A percentile compares a stretch with the other conserved stretches of the same genome.
Evolutionary conservation across 352 stramenopile genomes (phyloP).

Genomic region (Phytophthora sp.): DNA sequence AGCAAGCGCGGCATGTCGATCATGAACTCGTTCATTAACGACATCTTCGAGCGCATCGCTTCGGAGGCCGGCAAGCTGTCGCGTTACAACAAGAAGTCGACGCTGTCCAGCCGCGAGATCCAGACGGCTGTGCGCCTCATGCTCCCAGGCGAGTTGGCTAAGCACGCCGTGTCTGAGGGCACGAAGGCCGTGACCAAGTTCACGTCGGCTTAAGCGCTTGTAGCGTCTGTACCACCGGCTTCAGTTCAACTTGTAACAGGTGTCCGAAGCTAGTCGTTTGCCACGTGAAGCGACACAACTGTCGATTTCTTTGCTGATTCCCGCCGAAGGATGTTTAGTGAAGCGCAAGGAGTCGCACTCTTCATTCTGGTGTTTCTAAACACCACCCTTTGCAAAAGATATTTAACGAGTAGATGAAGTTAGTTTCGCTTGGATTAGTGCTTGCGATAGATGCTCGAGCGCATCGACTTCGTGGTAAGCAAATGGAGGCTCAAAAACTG

Average conservation of each 20-base stretch:
- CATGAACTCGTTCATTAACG: slow-evolving; percentile 99
- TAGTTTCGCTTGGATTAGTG: no score
- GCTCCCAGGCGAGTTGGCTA: slow-evolving; percentile 96
- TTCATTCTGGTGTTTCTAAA: slow-evolving; percentile 84
- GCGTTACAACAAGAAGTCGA: slow-evolving; percentile 99
- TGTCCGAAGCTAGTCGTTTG: background rate
- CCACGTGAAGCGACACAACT: background rate
- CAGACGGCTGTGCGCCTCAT: slow-evolving; percentile 96
- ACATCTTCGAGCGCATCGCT: slow-evolving; percentile 99
- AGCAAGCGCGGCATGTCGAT: slow-evolving; percentile 98
- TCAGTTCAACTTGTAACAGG: background rate
- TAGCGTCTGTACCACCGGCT: background rate
- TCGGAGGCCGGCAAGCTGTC: slow-evolving; percentile 95
- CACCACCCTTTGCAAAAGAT: slow-evolving; percentile 77
- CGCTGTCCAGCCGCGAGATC: slow-evolving; percentile 96
- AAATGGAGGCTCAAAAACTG: no score
- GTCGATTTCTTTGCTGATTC: background rate
- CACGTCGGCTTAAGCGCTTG: slow-evolving; percentile 81
- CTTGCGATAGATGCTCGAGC: no score
- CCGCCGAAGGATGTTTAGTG: no score
- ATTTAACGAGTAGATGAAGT: slow-evolving; percentile 23
- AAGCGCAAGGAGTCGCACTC: background rate
- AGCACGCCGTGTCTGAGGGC: slow-evolving; percentile 97
- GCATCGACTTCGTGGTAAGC: no score
- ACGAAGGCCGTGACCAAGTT: slow-evolving; percentile 97